Conservation (phyloP, 805 yeast genomes). For the Metschnikowia proteae region DNA sequence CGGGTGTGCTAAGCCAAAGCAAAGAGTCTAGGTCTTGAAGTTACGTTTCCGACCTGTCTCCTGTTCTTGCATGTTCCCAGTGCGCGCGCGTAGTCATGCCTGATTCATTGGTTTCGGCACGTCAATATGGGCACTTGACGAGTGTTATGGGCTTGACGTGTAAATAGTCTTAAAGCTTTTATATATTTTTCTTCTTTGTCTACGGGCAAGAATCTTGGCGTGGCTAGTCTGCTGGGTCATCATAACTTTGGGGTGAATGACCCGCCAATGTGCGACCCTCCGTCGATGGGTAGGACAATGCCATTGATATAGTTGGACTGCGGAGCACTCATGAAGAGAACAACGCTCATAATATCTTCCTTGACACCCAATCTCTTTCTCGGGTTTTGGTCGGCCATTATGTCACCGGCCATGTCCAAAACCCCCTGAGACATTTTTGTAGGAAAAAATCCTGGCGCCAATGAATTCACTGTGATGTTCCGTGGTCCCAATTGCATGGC, state of each 20-base stretch:
- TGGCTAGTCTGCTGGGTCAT: background rate
- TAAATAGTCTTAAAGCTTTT: background rate
- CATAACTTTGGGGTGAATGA: constrained; percentile 15
- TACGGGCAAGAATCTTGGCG: background rate
- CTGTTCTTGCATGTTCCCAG: background rate
- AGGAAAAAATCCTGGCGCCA: constrained; percentile 79
- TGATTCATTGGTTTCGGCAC: background rate
- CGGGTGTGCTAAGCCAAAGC: background rate
- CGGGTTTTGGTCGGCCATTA: constrained; percentile 51
- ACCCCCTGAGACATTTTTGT: constrained; percentile 70
- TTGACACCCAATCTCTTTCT: constrained; percentile 58
- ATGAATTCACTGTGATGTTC: constrained; percentile 62
- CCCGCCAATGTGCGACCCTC: constrained; percentile 50
- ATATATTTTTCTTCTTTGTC: too few relatives aligned
- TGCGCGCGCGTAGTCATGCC: background rate
- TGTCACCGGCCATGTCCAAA: constrained; percentile 47
- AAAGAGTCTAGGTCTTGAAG: background rate
- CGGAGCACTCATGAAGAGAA: constrained; percentile 51
- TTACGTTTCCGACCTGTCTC: background rate
- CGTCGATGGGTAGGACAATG: constrained; percentile 63
- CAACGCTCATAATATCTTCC: constrained; percentile 54
- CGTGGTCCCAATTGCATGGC: constrained; percentile 64
- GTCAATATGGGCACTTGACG: background rate
- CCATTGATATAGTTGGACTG: constrained; percentile 65
- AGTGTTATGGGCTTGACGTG: too few relatives aligned